phyloP scores from a whole-genome alignment of 2,329 filamentous ascomycete species.

The Sphaceloma murrayae region DNA sequence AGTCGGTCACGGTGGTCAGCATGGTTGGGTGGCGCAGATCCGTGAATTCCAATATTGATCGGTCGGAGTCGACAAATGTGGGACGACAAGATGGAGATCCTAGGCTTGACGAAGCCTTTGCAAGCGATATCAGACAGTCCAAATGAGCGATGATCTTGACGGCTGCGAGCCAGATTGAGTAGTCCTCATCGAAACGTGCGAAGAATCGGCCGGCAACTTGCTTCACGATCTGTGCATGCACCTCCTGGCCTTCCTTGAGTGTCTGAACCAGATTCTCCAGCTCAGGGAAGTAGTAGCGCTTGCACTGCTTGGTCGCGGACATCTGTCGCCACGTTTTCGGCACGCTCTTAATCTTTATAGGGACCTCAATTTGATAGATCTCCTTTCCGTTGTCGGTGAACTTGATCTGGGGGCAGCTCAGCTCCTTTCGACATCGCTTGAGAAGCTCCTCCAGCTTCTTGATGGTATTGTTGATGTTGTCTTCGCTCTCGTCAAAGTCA shows the following conservation, averaged over 20 bases:
- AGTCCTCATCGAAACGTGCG: constrained; percentile 77
- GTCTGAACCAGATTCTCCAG: constrained; percentile 73
- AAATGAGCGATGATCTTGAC: constrained; percentile 84
- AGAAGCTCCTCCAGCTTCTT: constrained; percentile 61
- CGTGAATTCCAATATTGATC: constrained; percentile 81
- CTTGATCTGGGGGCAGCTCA: constrained; percentile 57
- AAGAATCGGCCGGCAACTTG: constrained; percentile 79
- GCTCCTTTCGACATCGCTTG: constrained; percentile 58
- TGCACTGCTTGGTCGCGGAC: constrained; percentile 83
- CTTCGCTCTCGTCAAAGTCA: constrained; percentile 79
- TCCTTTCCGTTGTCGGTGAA: constrained; percentile 80
- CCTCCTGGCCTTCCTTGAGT: constrained; percentile 89
- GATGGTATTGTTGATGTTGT: constrained; percentile 66
- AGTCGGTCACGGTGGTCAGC: constrained; percentile 77
- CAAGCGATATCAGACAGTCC: constrained; percentile 87
- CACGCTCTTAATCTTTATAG: constrained; percentile 66
- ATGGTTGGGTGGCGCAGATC: constrained; percentile 95
- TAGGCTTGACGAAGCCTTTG: constrained; percentile 73
- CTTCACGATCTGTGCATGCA: constrained; percentile 80
- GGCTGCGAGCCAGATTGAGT: constrained; percentile 76
- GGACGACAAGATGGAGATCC: constrained; percentile 85
- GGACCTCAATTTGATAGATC: constrained; percentile 89
- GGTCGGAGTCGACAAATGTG: constrained; percentile 60
- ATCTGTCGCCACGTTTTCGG: constrained; percentile 90
- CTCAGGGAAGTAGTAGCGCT: constrained; percentile 86